A percentile compares a stretch with the other conserved stretches of the same genome.
Conservation (phyloP, 192 early-diverging fungal genomes). For the Chytriomyces hyalinus region DNA sequence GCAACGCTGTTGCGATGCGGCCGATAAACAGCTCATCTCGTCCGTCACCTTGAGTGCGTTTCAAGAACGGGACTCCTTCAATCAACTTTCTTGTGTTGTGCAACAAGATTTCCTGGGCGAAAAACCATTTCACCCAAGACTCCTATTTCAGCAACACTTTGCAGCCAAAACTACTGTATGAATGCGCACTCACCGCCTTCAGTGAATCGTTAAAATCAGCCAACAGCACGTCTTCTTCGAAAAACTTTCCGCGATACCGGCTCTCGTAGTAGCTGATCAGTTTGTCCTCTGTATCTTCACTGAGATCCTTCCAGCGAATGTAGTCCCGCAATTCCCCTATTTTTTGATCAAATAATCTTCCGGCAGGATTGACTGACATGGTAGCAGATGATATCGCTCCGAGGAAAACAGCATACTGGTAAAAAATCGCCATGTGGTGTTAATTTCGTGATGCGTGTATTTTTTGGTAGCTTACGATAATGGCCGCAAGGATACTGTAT, state of each 20-base stretch:
- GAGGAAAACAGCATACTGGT: constrained; percentile 25
- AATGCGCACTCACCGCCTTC: constrained; percentile 20
- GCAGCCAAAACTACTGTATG: neutral
- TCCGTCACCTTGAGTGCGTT: constrained; percentile 32
- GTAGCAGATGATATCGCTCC: constrained; percentile 26
- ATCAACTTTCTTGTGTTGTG: constrained; percentile 38
- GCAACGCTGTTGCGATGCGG: constrained; percentile 18
- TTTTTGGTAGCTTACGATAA: neutral
- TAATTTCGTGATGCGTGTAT: too few species aligned
- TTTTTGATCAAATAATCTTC: constrained; percentile 32
- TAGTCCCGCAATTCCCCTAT: constrained; percentile 37
- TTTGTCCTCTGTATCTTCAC: constrained; percentile 22
- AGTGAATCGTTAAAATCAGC: constrained; percentile 37
- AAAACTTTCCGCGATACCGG: constrained; percentile 44
- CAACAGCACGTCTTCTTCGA: constrained; percentile 32
- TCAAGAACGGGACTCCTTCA: constrained; percentile 38
- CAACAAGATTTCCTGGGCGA: constrained; percentile 38
- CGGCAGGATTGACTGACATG: constrained; percentile 27
- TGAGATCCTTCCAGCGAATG: constrained; percentile 30
- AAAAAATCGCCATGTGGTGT: too few species aligned
- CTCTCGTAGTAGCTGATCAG: constrained; percentile 36
- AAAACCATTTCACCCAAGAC: neutral
- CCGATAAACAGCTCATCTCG: constrained; percentile 38
- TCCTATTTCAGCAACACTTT: neutral
- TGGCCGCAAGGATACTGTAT: constrained; percentile 6